These are phyloP conservation scores for Solanum paucissectum DNA, from an alignment of 257 asterid species.

Conservation along the genomic window DNA sequence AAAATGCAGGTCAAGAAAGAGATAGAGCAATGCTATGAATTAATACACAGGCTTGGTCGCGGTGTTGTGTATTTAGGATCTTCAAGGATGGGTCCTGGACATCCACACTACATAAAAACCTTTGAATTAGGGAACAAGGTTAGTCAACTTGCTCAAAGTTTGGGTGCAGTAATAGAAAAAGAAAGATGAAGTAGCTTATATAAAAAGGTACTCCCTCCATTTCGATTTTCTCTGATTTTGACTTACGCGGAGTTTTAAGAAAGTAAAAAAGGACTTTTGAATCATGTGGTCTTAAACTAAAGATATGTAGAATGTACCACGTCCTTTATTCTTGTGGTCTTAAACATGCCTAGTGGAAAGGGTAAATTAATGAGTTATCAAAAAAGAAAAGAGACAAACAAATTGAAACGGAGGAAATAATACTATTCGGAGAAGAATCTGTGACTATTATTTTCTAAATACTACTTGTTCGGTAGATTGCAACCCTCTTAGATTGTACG, in stretches of 20 bases:
- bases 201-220: not conserved
- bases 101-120: slow-evolving; percentile 52
- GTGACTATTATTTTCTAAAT: not conserved
- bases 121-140: slow-evolving; percentile 63
- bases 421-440: not conserved
- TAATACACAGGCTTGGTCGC: slow-evolving; percentile 67
- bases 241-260: not conserved
- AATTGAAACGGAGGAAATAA: not conserved
- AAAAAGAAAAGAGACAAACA: not conserved
- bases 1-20: slow-evolving; percentile 71
- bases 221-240: not conserved
- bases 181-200: not conserved
- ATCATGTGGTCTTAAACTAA: too few relatives aligned
- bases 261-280: not conserved
- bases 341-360: not conserved
- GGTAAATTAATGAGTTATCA: not conserved
- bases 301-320: not conserved
- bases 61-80: slow-evolving; percentile 96
- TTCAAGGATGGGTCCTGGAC: slow-evolving; percentile 64
- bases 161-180: not conserved
- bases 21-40: slow-evolving; percentile 69
- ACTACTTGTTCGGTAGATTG: slow-evolving; percentile 38
- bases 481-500: slow-evolving; percentile 61
- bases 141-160: slow-evolving; percentile 3
- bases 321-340: not conserved